A percentile compares a stretch with the other conserved stretches of the same genome.
Conservation (phyloP, 2,329 filamentous ascomycete species). For the Aspergillus flavus region DNA sequence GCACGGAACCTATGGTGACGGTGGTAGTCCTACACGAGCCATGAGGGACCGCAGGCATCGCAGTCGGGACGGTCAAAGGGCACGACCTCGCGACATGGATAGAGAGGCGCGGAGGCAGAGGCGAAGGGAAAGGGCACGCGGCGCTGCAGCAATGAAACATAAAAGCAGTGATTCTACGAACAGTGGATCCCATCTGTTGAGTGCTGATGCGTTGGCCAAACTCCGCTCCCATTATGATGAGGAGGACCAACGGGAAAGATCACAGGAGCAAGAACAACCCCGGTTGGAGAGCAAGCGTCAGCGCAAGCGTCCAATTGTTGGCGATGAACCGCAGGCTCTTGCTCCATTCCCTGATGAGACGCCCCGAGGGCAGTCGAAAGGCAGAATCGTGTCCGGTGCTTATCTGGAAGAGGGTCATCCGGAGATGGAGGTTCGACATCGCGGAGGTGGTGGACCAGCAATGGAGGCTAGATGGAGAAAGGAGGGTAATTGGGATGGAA, state of each 20-base stretch:
- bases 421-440: conserved; percentile 53
- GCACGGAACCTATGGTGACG: conserved; percentile 30
- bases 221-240: conserved; percentile 66
- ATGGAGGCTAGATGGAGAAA: conserved; percentile 56
- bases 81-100: conserved; percentile 25
- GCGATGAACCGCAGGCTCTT: conserved; percentile 22
- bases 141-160: conserved; percentile 37
- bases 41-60: conserved; percentile 14
- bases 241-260: conserved; percentile 49
- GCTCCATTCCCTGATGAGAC: conserved; percentile 28
- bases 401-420: conserved; percentile 66
- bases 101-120: conserved; percentile 29
- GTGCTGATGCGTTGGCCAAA: conserved; percentile 64
- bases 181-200: conserved; percentile 47
- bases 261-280: conserved; percentile 37
- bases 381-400: conserved; percentile 69
- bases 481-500: conserved; percentile 40
- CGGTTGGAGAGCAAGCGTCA: conserved; percentile 29
- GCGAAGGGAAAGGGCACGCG: conserved; percentile 24
- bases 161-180: conserved; percentile 46
- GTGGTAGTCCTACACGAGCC: conserved; percentile 29
- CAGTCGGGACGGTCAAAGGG: conserved; percentile 17
- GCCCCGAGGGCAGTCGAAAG: conserved; percentile 52
- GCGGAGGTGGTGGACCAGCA: conserved; percentile 32
- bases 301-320: conserved; percentile 30